Conservation (phyloP, 2,329 filamentous ascomycete genomes). For the Colletotrichum lupini region DNA sequence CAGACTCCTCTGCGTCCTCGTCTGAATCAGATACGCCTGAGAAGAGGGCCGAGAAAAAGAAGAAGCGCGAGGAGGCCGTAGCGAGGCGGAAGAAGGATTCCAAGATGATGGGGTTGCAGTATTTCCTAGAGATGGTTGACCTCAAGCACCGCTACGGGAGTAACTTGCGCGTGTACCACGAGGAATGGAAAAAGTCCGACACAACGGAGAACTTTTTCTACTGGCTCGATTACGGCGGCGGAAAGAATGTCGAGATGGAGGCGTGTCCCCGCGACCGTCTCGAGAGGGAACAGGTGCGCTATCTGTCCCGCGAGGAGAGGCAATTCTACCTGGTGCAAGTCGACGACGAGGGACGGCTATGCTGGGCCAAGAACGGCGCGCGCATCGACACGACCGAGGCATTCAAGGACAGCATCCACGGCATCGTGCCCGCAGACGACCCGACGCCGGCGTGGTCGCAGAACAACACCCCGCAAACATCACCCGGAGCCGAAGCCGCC, state of each 20-base stretch:
- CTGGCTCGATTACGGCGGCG: slow-evolving; percentile 88
- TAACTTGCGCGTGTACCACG: slow-evolving; percentile 84
- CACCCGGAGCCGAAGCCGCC: slow-evolving; percentile 32
- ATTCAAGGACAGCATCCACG: slow-evolving; percentile 84
- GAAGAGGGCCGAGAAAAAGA: slow-evolving; percentile 50
- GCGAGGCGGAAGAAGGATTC: slow-evolving; percentile 72
- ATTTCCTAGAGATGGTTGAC: slow-evolving; percentile 88
- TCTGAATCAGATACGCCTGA: slow-evolving; percentile 47
- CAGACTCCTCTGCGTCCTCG: slow-evolving; percentile 44
- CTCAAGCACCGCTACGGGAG: slow-evolving; percentile 88
- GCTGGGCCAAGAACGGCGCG: slow-evolving; percentile 86
- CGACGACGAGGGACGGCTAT: slow-evolving; percentile 78
- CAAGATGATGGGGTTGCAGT: slow-evolving; percentile 85
- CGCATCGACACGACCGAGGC: slow-evolving; percentile 80
- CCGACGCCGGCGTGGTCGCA: slow-evolving; percentile 63
- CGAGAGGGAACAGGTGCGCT: slow-evolving; percentile 83
- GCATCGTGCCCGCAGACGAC: slow-evolving; percentile 73
- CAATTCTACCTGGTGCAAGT: slow-evolving; percentile 83
- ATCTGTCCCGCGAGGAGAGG: slow-evolving; percentile 84
- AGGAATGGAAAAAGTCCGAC: slow-evolving; percentile 81
- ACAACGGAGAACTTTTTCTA: slow-evolving; percentile 93
- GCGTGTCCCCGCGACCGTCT: slow-evolving; percentile 79
- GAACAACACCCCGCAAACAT: slow-evolving; percentile 43
- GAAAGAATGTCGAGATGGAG: slow-evolving; percentile 74
- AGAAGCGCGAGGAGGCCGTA: slow-evolving; percentile 60